A percentile compares a stretch with the other conserved stretches of the same genome.
Conservation (phyloP, 2,329 filamentous ascomycete species). For the Ciborinia camelliae region DNA sequence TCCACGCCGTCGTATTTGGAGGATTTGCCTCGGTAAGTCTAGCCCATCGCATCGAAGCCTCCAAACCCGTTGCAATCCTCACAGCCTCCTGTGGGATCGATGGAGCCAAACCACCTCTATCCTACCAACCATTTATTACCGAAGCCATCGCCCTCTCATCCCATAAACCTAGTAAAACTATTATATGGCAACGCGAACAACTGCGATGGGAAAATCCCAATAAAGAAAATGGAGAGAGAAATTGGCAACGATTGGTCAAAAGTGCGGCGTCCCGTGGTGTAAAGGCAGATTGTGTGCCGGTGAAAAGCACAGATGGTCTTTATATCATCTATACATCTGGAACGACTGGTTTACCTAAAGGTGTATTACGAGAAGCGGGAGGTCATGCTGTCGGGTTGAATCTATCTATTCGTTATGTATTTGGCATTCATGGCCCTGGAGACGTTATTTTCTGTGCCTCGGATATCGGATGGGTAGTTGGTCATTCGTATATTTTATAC, state of each 20-base stretch:
- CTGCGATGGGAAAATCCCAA: slow-evolving; percentile 69
- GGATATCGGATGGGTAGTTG: slow-evolving; percentile 91
- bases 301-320: slow-evolving; percentile 73
- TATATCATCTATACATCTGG: slow-evolving; percentile 90
- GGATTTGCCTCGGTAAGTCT: slow-evolving; percentile 80
- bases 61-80: slow-evolving; percentile 70
- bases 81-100: slow-evolving; percentile 93
- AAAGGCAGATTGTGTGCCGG: slow-evolving; percentile 70
- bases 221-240: slow-evolving; percentile 64
- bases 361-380: slow-evolving; percentile 76
- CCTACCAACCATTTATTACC: slow-evolving; percentile 74
- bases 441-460: slow-evolving; percentile 71
- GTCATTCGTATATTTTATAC: slow-evolving; percentile 85
- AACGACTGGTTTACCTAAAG: slow-evolving; percentile 80
- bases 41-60: slow-evolving; percentile 84
- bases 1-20: slow-evolving; percentile 91
- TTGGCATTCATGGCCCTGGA: slow-evolving; percentile 76
- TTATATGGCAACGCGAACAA: slow-evolving; percentile 83
- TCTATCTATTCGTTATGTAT: slow-evolving; percentile 77
- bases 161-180: slow-evolving; percentile 68
- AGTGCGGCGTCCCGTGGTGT: slow-evolving; percentile 65
- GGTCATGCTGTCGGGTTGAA: slow-evolving; percentile 85
- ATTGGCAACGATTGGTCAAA: slow-evolving; percentile 75
- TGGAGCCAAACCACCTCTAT: slow-evolving; percentile 71
- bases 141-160: slow-evolving; percentile 64